These are phyloP conservation scores for Suhomyces faveliae DNA, from an alignment of 805 yeast genomes.

Conservation along the genomic window DNA sequence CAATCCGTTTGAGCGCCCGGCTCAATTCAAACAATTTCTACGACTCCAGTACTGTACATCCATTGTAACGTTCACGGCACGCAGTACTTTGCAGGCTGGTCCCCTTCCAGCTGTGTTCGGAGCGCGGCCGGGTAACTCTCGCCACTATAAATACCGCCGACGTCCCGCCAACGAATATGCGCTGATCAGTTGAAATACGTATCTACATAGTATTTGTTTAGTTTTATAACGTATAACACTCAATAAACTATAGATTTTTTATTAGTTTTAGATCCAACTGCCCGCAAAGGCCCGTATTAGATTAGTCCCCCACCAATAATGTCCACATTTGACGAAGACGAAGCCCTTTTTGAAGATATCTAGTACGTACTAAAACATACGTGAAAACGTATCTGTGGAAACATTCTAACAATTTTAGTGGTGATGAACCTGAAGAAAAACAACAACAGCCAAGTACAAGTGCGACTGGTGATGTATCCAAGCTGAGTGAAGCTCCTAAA, in stretches of 20 bases:
- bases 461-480: not conserved
- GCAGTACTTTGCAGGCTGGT: not conserved
- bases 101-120: not conserved
- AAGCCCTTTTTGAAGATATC: slow-evolving; percentile 90
- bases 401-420: slow-evolving; percentile 10
- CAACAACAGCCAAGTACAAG: slow-evolving; percentile 5
- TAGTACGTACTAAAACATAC: slow-evolving; percentile 41
- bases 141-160: slow-evolving; percentile 1
- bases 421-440: slow-evolving; percentile 10
- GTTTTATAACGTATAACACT: slow-evolving; percentile 20
- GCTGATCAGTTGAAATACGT: not conserved
- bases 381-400: not conserved
- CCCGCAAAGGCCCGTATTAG: slow-evolving; percentile 1
- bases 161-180: not conserved
- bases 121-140: not conserved
- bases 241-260: slow-evolving; percentile 16
- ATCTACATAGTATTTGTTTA: slow-evolving; percentile 15
- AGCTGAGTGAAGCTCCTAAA: not conserved
- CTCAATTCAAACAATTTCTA: no score
- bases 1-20: no score
- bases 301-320: not conserved
- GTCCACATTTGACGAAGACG: slow-evolving; percentile 75
- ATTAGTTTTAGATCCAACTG: slow-evolving; percentile 2
- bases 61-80: no score
- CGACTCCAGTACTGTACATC: no score